A percentile compares a stretch with the other conserved stretches of the same genome.
phyloP scores from a whole-genome alignment of 805 yeast species.

The Zygosaccharomyces siamensis region DNA sequence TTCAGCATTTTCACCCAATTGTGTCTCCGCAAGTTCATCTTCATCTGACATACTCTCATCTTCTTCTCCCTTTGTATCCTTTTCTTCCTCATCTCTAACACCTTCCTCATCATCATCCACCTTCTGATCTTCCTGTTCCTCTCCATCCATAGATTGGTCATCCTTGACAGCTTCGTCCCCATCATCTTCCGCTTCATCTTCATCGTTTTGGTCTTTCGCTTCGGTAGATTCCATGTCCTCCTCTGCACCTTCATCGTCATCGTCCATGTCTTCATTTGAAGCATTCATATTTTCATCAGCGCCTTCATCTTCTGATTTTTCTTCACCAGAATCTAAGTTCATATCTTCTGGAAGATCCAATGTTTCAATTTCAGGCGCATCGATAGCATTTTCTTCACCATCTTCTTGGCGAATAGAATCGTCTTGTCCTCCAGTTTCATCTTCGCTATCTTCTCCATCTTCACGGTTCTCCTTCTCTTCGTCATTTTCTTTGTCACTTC shows the following conservation, averaged over 20 bases:
- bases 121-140: constrained; percentile 31
- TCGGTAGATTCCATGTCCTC: constrained; percentile 37
- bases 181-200: constrained; percentile 33
- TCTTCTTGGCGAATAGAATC: constrained; percentile 70
- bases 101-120: constrained; percentile 29
- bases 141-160: constrained; percentile 24
- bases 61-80: constrained; percentile 34
- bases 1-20: constrained; percentile 28
- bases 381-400: constrained; percentile 60
- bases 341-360: constrained; percentile 90
- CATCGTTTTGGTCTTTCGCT: constrained; percentile 21
- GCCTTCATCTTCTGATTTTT: constrained; percentile 41
- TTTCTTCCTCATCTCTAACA: constrained; percentile 29
- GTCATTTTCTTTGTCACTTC: constrained; percentile 37
- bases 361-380: constrained; percentile 79
- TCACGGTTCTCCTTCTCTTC: constrained; percentile 40
- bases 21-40: constrained; percentile 34
- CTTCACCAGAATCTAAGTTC: constrained; percentile 78
- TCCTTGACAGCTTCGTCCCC: constrained; percentile 23
- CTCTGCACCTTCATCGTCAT: constrained; percentile 76
- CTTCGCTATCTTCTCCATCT: constrained; percentile 50
- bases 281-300: constrained; percentile 39
- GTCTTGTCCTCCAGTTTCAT: constrained; percentile 78
- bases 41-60: constrained; percentile 29
- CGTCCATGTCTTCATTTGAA: constrained; percentile 39